Base-by-base conservation (phyloP, 371 early-diverging fungal genomes). In the Aphelidium insulamus region DNA sequence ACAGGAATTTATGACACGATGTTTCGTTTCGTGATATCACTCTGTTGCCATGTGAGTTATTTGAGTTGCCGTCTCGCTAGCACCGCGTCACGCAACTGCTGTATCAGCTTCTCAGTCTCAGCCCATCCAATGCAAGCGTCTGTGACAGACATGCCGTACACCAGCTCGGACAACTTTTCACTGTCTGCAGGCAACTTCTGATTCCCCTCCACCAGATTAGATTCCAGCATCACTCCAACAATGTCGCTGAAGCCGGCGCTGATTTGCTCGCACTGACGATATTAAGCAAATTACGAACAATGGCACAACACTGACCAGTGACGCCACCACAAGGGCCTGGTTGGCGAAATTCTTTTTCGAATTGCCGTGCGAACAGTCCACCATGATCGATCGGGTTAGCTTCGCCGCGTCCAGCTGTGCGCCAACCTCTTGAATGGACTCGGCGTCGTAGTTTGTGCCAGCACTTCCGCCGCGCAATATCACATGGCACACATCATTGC, bases 281-380 rank as follows among this genome's bases (percentile, higher is more conserved):
- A 16, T 12, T 32, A 32, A 40, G 37, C 32, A 9, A 44, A 42
- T 26, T 53, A 32, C 38, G 25, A 23, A 39, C 26, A 4, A 6
- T 20, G 17, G 21, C 28, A 17, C 12, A 40, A 49, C 15, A n/a
- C 27, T 45, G 37, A 28, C 52, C 21, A 69, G 39, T 22, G 53
- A 52, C 2, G 55, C 46, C 7, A 61, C 62, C 19, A 77, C 78
- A 10, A 58, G 57, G 37, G 62, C 50, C 49, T 82, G 83, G 28
- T 70, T 66, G 23, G 52, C 49, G 52, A 73, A 73, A 31, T 76
- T 55, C 54, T 82, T 82, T 29, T 37, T 41, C 16, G 74, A 73
- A 50, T 82, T 82, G 21, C 83, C 83, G 40, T 82, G 83, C 2
- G 74, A 73, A 48, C 77, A 78, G 45, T 82, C 83, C 26, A 82